Conservation (phyloP, 176 grass and related monocot species). For the Eleusine indica region DNA sequence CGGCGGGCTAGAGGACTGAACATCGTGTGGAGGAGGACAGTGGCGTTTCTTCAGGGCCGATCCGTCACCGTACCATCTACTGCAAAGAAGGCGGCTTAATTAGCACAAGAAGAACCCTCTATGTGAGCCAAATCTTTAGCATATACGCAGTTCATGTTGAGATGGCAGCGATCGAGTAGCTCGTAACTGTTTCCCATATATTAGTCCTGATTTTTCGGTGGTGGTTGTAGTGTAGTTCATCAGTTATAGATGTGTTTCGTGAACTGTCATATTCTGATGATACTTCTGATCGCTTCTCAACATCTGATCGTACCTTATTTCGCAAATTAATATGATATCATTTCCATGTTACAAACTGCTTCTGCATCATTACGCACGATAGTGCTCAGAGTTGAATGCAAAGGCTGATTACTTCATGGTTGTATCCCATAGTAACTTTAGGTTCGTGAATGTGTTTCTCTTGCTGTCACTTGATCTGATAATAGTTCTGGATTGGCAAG, state of each 20-base stretch:
- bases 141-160: background rate
- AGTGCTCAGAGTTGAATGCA: background rate
- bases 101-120: background rate
- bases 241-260: background rate
- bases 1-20: background rate
- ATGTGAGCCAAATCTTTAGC: background rate
- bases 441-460: too few species aligned
- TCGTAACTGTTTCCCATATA: background rate
- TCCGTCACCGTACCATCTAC: background rate
- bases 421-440: background rate
- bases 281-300: background rate
- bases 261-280: background rate
- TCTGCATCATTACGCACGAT: background rate
- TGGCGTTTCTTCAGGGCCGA: slow-evolving; percentile 4
- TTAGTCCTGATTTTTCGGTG: background rate
- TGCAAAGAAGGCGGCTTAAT: background rate
- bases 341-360: background rate
- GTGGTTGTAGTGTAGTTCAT: background rate
- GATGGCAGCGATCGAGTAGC: background rate
- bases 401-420: background rate
- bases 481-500: too few species aligned
- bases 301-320: background rate
- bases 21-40: background rate
- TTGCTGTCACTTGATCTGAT: too few species aligned
- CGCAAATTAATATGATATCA: background rate